A percentile compares a stretch with the other conserved stretches of the same genome.
phyloP scores from a whole-genome alignment of 2,329 filamentous ascomycete species.

The Penicillium decumbens region DNA sequence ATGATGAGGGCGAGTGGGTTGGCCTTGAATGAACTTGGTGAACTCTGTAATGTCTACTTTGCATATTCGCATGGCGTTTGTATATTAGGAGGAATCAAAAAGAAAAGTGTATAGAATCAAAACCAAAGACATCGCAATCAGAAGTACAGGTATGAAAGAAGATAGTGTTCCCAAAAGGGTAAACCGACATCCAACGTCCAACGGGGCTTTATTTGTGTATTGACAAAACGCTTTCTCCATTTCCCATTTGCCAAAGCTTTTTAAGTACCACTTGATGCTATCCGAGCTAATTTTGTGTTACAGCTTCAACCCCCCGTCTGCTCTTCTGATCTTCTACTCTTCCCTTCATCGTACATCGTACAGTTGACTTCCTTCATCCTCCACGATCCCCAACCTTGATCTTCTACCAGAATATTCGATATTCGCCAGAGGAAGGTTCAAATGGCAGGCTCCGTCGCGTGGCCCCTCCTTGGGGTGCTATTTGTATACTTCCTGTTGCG shows the following conservation, averaged over 20 bases:
- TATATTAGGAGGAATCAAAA: constrained; percentile 10
- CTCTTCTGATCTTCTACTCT: not conserved
- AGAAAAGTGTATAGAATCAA: constrained; percentile 22
- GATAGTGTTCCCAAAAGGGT: not conserved
- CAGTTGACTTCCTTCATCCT: not conserved
- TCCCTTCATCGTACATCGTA: constrained; percentile 4
- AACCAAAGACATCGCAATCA: not conserved
- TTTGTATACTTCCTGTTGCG: constrained; percentile 9
- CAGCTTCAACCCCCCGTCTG: not conserved
- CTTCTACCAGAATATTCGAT: not conserved
- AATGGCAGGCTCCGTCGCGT: constrained; percentile 7
- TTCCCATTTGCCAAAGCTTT: not conserved
- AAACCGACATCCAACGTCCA: not conserved
- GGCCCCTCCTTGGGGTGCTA: constrained; percentile 10
- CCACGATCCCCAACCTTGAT: not conserved
- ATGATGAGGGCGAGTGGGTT: constrained; percentile 51
- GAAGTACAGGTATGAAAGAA: not conserved
- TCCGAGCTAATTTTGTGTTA: constrained; percentile 17
- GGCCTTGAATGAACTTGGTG: constrained; percentile 45
- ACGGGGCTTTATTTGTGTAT: not conserved
- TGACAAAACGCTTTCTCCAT: not conserved
- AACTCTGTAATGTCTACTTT: constrained; percentile 22
- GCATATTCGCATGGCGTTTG: constrained; percentile 28
- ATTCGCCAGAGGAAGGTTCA: not conserved
- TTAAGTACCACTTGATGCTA: constrained; percentile 11